Conservation (phyloP, 2,329 filamentous ascomycete species). For the Tolypocladium endophyticum region DNA sequence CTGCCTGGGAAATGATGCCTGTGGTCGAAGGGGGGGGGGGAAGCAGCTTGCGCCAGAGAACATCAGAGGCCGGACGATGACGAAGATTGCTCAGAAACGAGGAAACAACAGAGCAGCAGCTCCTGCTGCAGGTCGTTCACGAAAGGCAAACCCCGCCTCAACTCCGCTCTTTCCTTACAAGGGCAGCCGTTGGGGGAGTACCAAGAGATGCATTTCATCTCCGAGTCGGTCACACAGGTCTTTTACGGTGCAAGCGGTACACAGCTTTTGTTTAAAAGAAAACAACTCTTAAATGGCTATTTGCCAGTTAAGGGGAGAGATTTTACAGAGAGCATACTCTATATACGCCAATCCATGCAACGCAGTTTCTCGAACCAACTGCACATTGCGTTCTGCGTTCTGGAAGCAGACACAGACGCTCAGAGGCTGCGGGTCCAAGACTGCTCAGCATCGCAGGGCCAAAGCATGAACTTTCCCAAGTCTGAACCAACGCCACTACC, state of each 20-base stretch:
- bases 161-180: background rate
- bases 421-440: slow-evolving; percentile 37
- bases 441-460: slow-evolving; percentile 28
- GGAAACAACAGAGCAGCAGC: background rate
- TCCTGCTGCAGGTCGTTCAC: background rate
- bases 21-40: background rate
- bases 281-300: background rate
- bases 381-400: background rate
- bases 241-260: too few species aligned
- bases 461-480: slow-evolving; percentile 5
- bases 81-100: background rate
- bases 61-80: background rate
- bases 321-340: background rate
- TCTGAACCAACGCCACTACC: slow-evolving; percentile 6
- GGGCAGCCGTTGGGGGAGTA: background rate
- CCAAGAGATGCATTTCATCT: background rate
- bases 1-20: background rate
- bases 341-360: slow-evolving; percentile 3
- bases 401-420: slow-evolving; percentile 10
- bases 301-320: background rate
- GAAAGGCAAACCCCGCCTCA: too few species aligned
- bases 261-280: background rate
- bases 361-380: slow-evolving; percentile 1
- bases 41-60: background rate
- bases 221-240: background rate